phyloP scores from a whole-genome alignment of 2,329 filamentous ascomycete genomes.

The Bipolaris bicolor region DNA sequence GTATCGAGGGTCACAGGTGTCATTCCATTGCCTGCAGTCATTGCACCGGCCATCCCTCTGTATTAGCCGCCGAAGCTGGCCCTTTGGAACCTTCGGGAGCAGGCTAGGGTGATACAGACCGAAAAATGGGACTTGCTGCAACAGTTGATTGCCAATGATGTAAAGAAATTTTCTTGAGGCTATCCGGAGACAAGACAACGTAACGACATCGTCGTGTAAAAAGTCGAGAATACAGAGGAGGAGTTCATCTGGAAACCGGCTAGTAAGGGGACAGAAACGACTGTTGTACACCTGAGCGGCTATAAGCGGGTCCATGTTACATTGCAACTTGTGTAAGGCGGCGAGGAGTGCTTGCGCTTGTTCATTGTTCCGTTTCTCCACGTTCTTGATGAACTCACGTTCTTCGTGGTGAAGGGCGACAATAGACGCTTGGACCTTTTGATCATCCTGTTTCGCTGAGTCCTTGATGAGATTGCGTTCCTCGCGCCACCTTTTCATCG shows the following conservation, averaged over 20 bases:
- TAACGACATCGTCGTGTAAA: conserved; percentile 4
- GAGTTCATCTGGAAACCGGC: conserved; percentile 24
- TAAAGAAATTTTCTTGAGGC: background rate
- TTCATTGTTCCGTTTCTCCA: background rate
- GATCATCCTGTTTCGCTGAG: background rate
- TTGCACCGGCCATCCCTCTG: background rate
- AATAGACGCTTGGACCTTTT: too few relatives aligned
- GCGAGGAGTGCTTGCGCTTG: background rate
- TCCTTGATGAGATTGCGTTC: background rate
- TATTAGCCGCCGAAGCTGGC: background rate
- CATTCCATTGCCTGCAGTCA: conserved; percentile 1
- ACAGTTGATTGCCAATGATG: background rate
- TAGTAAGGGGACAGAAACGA: conserved; percentile 25
- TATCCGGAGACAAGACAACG: background rate
- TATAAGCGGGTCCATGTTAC: conserved; percentile 24
- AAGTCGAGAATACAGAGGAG: conserved; percentile 24
- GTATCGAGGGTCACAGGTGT: background rate
- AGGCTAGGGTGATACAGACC: background rate
- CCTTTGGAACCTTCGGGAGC: background rate
- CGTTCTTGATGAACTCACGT: background rate
- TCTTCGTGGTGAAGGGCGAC: background rate
- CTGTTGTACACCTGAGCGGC: conserved; percentile 26
- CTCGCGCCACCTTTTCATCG: background rate
- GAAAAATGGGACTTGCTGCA: background rate
- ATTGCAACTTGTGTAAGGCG: conserved; percentile 3